These are phyloP conservation scores for Cyclostephanos tholiformis DNA, from an alignment of 108 stramenopile species.

Conservation along the genomic window DNA sequence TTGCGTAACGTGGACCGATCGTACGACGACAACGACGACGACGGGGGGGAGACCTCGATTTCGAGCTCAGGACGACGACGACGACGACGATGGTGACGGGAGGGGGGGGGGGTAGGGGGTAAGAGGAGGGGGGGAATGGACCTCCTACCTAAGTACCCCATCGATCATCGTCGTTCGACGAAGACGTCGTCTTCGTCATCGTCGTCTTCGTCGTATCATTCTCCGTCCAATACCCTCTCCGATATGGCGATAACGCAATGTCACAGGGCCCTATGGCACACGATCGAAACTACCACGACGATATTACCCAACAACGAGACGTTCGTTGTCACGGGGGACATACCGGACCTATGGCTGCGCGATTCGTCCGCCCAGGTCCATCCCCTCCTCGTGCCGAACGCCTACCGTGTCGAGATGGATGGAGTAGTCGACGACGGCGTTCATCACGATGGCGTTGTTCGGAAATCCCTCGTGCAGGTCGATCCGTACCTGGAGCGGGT, in stretches of 20 bases:
- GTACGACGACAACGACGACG: not conserved
- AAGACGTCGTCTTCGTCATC: not conserved
- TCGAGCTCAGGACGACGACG: not conserved
- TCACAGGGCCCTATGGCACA: constrained; percentile 47
- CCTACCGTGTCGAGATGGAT: not conserved
- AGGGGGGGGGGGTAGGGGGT: not conserved
- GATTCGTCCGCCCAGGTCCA: constrained; percentile 76
- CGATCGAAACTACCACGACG: constrained; percentile 55
- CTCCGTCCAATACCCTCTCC: constrained; percentile 3
- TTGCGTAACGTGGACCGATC: not conserved
- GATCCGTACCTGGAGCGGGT: constrained; percentile 53
- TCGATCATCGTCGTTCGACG: constrained; percentile 21
- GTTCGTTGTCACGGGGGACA: constrained; percentile 83
- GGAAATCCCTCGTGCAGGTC: constrained; percentile 32
- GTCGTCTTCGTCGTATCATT: not conserved
- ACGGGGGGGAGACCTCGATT: too few species aligned
- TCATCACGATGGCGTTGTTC: not conserved
- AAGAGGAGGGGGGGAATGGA: not conserved
- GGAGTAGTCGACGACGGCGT: not conserved
- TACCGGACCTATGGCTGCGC: constrained; percentile 75
- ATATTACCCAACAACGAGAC: constrained; percentile 56
- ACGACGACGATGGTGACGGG: not conserved
- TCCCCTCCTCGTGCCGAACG: constrained; percentile 55
- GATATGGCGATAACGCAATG: constrained; percentile 37
- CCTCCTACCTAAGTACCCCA: constrained; percentile 23